Percentiles rank a stretch among this genome's conserved stretches.
Conservation (phyloP, 169 alveolate species). For the Eimeria praecox region DNA sequence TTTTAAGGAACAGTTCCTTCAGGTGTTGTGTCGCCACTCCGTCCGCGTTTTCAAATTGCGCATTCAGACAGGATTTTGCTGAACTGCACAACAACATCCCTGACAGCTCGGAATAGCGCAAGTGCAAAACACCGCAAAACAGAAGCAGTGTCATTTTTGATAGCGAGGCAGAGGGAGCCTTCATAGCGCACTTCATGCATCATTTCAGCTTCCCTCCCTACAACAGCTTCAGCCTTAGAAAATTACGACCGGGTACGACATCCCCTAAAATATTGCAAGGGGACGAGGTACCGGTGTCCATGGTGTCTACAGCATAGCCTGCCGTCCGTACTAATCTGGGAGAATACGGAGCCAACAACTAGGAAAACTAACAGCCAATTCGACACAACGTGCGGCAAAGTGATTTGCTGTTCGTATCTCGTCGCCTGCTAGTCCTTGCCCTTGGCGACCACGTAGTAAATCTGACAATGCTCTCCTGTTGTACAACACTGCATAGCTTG, state of each 20-base stretch:
- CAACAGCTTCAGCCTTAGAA: background rate
- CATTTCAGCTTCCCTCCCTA: background rate
- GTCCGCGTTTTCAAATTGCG: background rate
- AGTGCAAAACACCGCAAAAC: background rate
- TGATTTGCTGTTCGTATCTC: background rate
- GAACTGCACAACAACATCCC: too few relatives aligned
- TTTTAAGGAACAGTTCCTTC: background rate
- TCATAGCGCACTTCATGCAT: background rate
- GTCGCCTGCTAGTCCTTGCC: background rate
- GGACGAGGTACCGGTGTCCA: background rate
- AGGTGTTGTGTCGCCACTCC: too few relatives aligned
- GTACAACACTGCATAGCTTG: background rate
- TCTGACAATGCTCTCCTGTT: background rate
- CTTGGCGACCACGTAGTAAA: background rate
- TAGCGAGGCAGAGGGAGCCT: background rate
- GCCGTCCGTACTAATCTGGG: background rate
- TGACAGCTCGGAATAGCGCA: background rate
- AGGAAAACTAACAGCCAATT: background rate
- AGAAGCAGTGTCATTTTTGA: background rate
- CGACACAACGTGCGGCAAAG: background rate
- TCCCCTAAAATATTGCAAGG: background rate
- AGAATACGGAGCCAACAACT: background rate
- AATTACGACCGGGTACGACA: background rate
- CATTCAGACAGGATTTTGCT: background rate
- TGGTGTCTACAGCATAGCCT: background rate